Conservation (phyloP, 2,329 filamentous ascomycete genomes). For the Paraphoma sp. region DNA sequence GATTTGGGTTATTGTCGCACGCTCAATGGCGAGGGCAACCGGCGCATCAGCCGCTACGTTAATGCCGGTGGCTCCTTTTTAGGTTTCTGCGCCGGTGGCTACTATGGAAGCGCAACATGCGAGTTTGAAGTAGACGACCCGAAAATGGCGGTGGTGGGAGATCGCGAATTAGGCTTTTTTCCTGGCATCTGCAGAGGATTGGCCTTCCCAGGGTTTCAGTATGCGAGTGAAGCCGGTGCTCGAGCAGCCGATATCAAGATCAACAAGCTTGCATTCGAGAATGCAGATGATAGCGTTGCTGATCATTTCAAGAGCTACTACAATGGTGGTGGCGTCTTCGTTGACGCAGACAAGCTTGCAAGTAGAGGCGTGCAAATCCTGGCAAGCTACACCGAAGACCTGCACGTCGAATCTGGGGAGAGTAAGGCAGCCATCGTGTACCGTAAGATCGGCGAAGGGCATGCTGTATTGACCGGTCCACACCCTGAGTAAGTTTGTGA, state of each 20-base stretch:
- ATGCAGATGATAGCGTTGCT: constrained; percentile 57
- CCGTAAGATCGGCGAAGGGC: constrained; percentile 81
- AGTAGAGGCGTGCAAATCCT: constrained; percentile 77
- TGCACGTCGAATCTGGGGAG: constrained; percentile 78
- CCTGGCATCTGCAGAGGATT: constrained; percentile 84
- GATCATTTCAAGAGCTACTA: constrained; percentile 79
- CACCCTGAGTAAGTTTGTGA: constrained; percentile 79
- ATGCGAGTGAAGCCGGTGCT: constrained; percentile 85
- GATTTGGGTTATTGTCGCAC: constrained; percentile 89
- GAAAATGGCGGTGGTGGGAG: constrained; percentile 82
- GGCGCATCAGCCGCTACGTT: constrained; percentile 83
- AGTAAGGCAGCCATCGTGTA: constrained; percentile 82
- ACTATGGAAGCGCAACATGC: constrained; percentile 81
- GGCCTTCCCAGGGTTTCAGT: constrained; percentile 88
- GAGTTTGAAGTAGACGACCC: constrained; percentile 91
- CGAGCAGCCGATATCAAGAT: constrained; percentile 73
- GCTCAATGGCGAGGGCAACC: constrained; percentile 87
- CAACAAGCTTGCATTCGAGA: constrained; percentile 63
- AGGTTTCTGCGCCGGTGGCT: constrained; percentile 92
- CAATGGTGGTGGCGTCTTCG: constrained; percentile 94
- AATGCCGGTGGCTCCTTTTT: constrained; percentile 84
- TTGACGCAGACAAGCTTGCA: constrained; percentile 71
- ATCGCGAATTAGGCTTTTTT: constrained; percentile 86
- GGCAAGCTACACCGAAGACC: constrained; percentile 76
- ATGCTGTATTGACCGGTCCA: constrained; percentile 80